Conservation (phyloP, 1,284 basidiomycete genomes). For the Gomphus bonarii region DNA sequence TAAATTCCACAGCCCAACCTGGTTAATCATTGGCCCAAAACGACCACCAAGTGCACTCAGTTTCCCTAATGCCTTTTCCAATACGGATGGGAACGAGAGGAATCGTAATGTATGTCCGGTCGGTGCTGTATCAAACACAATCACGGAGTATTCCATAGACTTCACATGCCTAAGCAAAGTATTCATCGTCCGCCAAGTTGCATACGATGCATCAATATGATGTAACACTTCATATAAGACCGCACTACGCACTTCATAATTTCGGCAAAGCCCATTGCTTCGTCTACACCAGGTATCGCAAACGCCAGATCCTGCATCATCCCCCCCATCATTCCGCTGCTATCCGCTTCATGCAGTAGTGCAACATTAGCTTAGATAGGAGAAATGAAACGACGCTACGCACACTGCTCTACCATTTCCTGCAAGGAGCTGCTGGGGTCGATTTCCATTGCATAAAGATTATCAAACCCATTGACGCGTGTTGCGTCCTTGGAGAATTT, state of each 20-base stretch:
- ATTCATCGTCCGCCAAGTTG: background rate
- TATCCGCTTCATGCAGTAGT: slow-evolving; percentile 51
- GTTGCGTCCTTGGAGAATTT: slow-evolving; percentile 99
- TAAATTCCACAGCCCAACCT: slow-evolving; percentile 32
- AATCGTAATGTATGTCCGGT: slow-evolving; percentile 98
- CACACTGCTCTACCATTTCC: slow-evolving; percentile 98
- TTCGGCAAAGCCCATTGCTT: slow-evolving; percentile 99
- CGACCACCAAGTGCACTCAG: slow-evolving; percentile 84
- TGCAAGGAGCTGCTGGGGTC: slow-evolving; percentile 95
- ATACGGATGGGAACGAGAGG: slow-evolving; percentile 93
- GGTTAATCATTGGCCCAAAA: slow-evolving; percentile 95
- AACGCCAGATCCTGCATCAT: slow-evolving; percentile 99
- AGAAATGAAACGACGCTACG: slow-evolving; percentile 19
- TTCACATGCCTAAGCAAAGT: slow-evolving; percentile 76
- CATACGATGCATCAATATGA: background rate
- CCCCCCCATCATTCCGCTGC: slow-evolving; percentile 91
- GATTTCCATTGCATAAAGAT: slow-evolving; percentile 98
- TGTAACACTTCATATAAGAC: background rate
- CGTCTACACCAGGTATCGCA: slow-evolving; percentile 97
- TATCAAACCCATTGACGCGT: slow-evolving; percentile 97
- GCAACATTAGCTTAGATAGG: background rate
- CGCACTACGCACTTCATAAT: slow-evolving; percentile 87
- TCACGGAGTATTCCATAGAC: slow-evolving; percentile 99
- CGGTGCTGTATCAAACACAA: slow-evolving; percentile 98
- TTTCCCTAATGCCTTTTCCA: slow-evolving; percentile 97